Evolutionary conservation across 768 basidiomycete genomes (phyloP), one percentile per base, ranked within the genome.

Genomic region (Leccinellum luteum): DNA sequence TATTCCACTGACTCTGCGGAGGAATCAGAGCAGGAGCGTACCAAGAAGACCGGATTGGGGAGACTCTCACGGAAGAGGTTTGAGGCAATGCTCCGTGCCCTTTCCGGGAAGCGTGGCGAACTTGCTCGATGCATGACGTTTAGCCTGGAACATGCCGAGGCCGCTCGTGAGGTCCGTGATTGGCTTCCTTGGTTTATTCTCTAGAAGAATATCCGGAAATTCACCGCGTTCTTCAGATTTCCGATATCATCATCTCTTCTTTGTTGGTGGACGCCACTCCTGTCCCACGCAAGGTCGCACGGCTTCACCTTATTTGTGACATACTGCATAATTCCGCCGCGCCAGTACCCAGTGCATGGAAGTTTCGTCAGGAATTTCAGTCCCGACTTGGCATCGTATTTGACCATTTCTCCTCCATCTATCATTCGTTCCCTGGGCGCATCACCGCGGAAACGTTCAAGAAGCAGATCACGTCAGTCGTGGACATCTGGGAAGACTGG

Each of bases 401-500:
- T 69, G 94, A 97, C 67, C 97, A 99, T 71, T 80, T 99, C 30
- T 90, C 89, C 23, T 90, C 87, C 48, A 92, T 99, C 54, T 94
- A 97, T 69, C 90, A 94, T 60, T 94, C 94, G 8, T 98, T 98
- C 70, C 93, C 94, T 3, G 96, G 96, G 2, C 81, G 93, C 51
- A 94, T 99, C 70, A 96, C 94, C 2, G 96, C 96, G 13, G 95
- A 98, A 63, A 87, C 89, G 1, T 99, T 98, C 81, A 95, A 90
- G 76, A 89, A 88, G 63, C 93, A 98, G 72, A 92, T 98, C 58
- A 86, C 85, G 6, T 77, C 86, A 8, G 85, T 98, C 17, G 81
- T 98, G 6, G 95, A 98, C 66, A 88, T 98, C 30, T 98, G 97
- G 94, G 97, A 98, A 68, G 89, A 97, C 69, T 96, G 95, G 94